Base-by-base conservation (phyloP, 768 basidiomycete species). In the Termitomyces sp. region DNA sequence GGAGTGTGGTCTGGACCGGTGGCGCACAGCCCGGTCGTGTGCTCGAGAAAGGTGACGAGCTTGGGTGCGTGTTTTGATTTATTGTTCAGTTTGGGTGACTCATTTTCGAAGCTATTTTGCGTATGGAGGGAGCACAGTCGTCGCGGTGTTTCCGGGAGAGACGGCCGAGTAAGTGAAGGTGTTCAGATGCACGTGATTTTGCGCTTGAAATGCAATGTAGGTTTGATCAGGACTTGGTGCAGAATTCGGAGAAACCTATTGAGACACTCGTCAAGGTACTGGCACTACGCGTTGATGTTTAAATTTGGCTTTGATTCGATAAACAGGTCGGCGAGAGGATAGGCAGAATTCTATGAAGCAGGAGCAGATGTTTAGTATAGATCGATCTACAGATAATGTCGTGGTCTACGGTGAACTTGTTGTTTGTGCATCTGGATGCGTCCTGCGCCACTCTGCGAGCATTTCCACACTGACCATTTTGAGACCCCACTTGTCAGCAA, bases 381-480 rank as follows among this genome's bases (percentile, higher is more conserved):
- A 47, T 32, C 6, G 1, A 6, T 30, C 30, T 30, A 30, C 30
- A 26, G 28, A 44, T 35, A 47, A 7, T 35, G n/a, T 6, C 33
- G 33, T 38, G 16, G 16, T 38, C 36, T 56, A 56, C 40, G 22
- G 2, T 10, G 22, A 53, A 36, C 30, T 30, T 30, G 7, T 6
- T 30, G 30, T 30, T 30, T 47, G 51, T 33, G 9, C 16, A 46
- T 58, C 51, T n/a, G 70, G 65, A 59, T 75, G 71, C 24, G 65
- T 65, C 61, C 73, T 74, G 65, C 72, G 72, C 68, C 72, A 80
- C 66, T 83, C 79, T 9, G 73, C 84, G 40, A 91, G 72, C 86
- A 87, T 87, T 63, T 94, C 94, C 6, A 99, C 89, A 58, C 90
- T 95, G 67, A 99, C 92, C 86, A 97, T 92, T 69, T 90, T 94